Base-by-base conservation (phyloP, 2,329 filamentous ascomycete species). In the Neocucurbitaria cava region DNA sequence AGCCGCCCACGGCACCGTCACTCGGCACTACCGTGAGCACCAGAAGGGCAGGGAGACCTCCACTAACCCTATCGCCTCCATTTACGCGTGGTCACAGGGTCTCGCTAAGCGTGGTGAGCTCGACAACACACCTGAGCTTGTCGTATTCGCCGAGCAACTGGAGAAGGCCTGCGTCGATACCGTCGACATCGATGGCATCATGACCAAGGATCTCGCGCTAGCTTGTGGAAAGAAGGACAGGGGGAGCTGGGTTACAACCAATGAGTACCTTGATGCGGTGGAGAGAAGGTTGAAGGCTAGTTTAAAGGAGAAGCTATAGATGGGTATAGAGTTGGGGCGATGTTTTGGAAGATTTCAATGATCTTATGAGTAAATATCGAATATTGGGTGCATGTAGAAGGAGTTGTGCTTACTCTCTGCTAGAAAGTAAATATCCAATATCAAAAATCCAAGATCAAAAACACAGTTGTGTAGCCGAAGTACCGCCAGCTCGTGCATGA, bases 121-220 rank as follows among this genome's bases (percentile, higher is more conserved):
- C 64, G 95, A 99, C 79, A 82, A 87, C 48, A 97, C 92, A n/a
- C 93, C 93, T 26, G 93, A 97, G 65, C 83, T 99, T 24, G 87
- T 96, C 56, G 85, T 90, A 46, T 99, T 96, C 72, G 95, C 94
- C 54, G 91, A 98, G 82, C 86, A 85, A 73, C 86, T 99, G 50
- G 95, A 99, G 85, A 85, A 90, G 78, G 95, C 95, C 33, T 97
- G 95, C 77, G 84, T 97, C 55, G 92, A 98, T 77, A 94, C 94
- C 23, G 95, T 99, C 65, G 91, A 98, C 76, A 78, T 90, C 54
- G 94, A 98, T 74, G 91, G 91, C 60, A 90, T 98, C 82, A 99
- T 98, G 95, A 99, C 95, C 78, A 99, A 99, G 87, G 95, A 99
- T 79, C 81, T 99, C 69, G 95, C 95, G n/a, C 86, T 98, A 55